phyloP scores from a whole-genome alignment of 306 rosid species.

The Luffa acutangula region DNA sequence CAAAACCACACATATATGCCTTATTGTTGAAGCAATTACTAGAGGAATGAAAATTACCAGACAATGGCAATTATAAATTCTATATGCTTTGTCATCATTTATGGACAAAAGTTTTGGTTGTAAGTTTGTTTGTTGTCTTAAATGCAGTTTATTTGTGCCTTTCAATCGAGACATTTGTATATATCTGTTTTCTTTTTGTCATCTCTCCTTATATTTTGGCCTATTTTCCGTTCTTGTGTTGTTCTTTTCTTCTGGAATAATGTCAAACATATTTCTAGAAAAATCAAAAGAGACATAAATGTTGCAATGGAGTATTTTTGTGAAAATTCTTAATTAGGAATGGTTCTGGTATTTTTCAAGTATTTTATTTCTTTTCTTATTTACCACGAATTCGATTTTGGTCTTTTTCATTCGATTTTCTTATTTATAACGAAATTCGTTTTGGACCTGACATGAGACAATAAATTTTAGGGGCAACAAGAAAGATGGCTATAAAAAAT shows the following conservation, averaged over 20 bases:
- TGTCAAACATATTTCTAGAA: neutral
- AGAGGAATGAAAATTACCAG: neutral
- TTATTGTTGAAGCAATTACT: constrained; percentile 5
- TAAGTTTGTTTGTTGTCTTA: neutral
- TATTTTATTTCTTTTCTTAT: neutral
- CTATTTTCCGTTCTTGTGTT: neutral
- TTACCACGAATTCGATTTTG: neutral
- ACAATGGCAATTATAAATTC: neutral
- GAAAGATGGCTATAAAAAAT: no score
- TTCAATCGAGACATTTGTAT: neutral
- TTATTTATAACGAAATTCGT: neutral
- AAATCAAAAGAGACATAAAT: neutral
- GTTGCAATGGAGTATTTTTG: neutral
- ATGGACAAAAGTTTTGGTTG: neutral
- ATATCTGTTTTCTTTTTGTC: neutral
- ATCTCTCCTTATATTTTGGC: neutral
- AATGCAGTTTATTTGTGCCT: neutral
- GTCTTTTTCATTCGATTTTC: neutral
- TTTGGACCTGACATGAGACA: no score
- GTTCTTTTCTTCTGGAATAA: neutral
- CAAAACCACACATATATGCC: neutral
- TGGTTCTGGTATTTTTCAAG: neutral
- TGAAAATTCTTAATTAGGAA: neutral
- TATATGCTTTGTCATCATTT: constrained; percentile 2
- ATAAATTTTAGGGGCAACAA: no score